A percentile compares a stretch with the other conserved stretches of the same genome.
phyloP scores from a whole-genome alignment of 371 early-diverging fungal genomes.

The Mortierella sp. region DNA sequence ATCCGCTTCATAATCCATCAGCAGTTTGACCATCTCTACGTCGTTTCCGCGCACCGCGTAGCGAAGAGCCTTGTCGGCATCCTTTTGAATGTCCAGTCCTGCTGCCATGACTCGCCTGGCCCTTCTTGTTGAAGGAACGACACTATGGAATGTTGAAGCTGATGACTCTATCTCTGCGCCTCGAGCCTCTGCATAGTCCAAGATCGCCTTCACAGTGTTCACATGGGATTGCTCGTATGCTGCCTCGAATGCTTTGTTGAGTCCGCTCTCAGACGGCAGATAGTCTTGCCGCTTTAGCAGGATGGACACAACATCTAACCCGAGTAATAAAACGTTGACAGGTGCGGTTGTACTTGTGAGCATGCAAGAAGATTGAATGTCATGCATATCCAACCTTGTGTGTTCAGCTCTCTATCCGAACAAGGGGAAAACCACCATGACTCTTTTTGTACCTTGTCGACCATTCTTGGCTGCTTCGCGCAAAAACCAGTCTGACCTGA shows the following conservation, averaged over 20 bases:
- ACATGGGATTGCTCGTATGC: slow-evolving; percentile 46
- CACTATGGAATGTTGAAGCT: slow-evolving; percentile 14
- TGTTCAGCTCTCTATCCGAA: too few relatives aligned
- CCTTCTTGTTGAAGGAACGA: slow-evolving; percentile 19
- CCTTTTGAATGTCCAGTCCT: slow-evolving; percentile 41
- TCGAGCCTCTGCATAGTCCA: slow-evolving; percentile 38
- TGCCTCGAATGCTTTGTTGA: slow-evolving; percentile 50
- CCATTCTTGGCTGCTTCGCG: slow-evolving; percentile 51
- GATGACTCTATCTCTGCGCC: slow-evolving; percentile 24
- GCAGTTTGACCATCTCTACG: slow-evolving; percentile 57
- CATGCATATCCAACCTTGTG: too few relatives aligned
- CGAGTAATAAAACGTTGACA: too few relatives aligned
- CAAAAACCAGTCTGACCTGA: slow-evolving; percentile 46
- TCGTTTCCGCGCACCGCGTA: slow-evolving; percentile 53
- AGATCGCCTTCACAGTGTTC: slow-evolving; percentile 32
- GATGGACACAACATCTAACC: slow-evolving; percentile 21
- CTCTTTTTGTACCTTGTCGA: slow-evolving; percentile 18
- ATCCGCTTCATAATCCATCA: slow-evolving; percentile 68
- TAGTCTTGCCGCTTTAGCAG: slow-evolving; percentile 33
- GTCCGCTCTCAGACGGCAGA: slow-evolving; percentile 43
- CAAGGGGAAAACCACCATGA: too few relatives aligned
- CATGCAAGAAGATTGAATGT: too few relatives aligned
- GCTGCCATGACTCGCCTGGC: slow-evolving; percentile 40
- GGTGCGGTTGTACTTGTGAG: too few relatives aligned
- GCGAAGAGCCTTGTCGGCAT: slow-evolving; percentile 49